phyloP scores from a whole-genome alignment of 2,329 filamentous ascomycete genomes.

The Stagonosporopsis rhizophila region DNA sequence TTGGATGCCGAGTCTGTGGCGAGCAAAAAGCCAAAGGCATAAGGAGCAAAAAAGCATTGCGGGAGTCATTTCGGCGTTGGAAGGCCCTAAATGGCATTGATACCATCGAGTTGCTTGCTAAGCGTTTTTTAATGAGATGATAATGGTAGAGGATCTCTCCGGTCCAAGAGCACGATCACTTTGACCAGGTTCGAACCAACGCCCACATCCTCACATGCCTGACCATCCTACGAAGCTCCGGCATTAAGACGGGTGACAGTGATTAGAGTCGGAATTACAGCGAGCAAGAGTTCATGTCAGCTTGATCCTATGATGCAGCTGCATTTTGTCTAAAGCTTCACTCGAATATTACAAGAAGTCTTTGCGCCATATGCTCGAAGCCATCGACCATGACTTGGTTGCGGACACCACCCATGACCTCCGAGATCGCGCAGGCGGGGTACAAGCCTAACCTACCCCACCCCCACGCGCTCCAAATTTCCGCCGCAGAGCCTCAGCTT shows the following conservation, averaged over 20 bases:
- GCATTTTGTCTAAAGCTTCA: neutral
- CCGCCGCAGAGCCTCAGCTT: neutral
- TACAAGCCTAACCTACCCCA: neutral
- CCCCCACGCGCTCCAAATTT: neutral
- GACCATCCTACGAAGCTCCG: neutral
- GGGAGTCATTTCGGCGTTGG: conserved; percentile 12
- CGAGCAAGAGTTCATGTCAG: neutral
- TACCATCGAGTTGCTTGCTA: conserved; percentile 8
- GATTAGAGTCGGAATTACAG: no score
- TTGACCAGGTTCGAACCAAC: no score
- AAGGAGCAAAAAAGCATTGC: conserved; percentile 3
- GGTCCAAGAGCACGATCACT: neutral
- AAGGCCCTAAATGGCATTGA: neutral
- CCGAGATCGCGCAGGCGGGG: neutral
- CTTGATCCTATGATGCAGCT: neutral
- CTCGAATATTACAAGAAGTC: no score
- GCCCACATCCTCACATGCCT: no score
- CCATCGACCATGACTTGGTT: neutral
- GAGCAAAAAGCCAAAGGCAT: conserved; percentile 25
- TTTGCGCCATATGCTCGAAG: neutral
- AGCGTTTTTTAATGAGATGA: neutral
- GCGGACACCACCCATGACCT: neutral
- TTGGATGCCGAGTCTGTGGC: conserved; percentile 35
- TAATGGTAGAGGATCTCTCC: neutral
- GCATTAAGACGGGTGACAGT: neutral